Evolutionary conservation across 148 eudicot genomes (phyloP).

Genomic region (Amaranthus palmeri): DNA sequence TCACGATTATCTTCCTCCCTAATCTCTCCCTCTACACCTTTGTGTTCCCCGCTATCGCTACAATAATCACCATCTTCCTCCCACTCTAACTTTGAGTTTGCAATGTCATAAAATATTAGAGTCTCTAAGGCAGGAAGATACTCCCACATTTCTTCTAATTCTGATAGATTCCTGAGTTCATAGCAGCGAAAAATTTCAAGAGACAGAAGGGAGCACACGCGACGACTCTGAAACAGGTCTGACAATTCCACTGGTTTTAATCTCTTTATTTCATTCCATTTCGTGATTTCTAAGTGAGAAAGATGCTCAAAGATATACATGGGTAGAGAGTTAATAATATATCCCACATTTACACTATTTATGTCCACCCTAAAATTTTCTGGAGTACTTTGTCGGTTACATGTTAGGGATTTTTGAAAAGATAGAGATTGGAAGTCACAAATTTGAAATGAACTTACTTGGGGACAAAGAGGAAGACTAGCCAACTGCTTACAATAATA

Average conservation of each 20-base stretch:
- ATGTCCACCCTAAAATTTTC: rapidly evolving
- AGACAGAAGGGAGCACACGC: neutral
- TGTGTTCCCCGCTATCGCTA: no score
- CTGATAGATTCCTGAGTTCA: neutral
- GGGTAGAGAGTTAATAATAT: neutral
- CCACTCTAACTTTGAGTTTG: neutral
- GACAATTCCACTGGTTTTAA: neutral
- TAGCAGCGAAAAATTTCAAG: rapidly evolving
- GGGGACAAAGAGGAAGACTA: no score
- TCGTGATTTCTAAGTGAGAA: rapidly evolving
- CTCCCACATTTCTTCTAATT: neutral
- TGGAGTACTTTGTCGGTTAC: no score
- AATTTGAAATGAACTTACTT: no score
- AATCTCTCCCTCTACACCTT: no score
- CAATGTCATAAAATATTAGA: neutral
- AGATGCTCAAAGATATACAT: neutral
- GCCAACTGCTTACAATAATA: no score
- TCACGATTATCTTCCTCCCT: no score
- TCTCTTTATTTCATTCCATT: neutral
- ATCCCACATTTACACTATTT: neutral
- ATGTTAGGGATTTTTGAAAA: no score
- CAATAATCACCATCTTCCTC: neutral
- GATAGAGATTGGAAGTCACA: no score
- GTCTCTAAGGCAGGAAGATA: neutral
- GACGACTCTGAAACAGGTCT: neutral